Percentiles rank a stretch among this genome's conserved stretches.
These are phyloP conservation scores for Meredithiella fracta DNA, from an alignment of 2,329 filamentous ascomycete species.

Conservation along the genomic window DNA sequence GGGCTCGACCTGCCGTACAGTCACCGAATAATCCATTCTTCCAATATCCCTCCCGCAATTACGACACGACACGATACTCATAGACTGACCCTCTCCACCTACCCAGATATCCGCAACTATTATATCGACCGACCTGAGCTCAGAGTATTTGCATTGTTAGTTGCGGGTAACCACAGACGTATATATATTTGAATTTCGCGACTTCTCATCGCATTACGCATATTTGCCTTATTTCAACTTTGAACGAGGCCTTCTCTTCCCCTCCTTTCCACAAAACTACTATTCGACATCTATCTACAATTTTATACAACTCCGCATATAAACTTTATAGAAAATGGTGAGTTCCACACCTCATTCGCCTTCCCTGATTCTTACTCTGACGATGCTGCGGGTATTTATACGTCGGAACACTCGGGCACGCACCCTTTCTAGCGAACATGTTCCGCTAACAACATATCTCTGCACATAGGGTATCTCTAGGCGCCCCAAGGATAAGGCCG, in stretches of 20 bases:
- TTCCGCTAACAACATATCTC: neutral
- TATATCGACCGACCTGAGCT: too few relatives aligned
- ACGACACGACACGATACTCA: neutral
- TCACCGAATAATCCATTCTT: neutral
- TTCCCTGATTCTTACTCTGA: neutral
- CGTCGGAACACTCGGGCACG: too few relatives aligned
- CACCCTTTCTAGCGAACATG: neutral
- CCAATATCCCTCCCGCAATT: neutral
- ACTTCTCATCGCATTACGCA: too few relatives aligned
- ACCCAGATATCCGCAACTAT: neutral
- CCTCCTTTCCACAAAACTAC: neutral
- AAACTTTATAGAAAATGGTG: neutral
- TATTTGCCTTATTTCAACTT: too few relatives aligned
- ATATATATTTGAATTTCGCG: too few relatives aligned
- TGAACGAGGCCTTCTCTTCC: neutral
- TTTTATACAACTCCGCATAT: neutral
- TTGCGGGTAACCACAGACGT: too few relatives aligned
- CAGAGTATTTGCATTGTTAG: too few relatives aligned
- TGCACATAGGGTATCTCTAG: slow-evolving; percentile 30
- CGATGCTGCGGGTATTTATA: too few relatives aligned
- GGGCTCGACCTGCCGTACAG: neutral
- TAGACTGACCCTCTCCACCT: neutral
- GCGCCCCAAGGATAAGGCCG: slow-evolving; percentile 32
- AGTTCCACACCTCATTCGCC: neutral
- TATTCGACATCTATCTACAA: neutral